Evolutionary conservation across 495 filamentous ascomycete species (phyloP), one percentile per base, ranked within the genome.

Genomic region (Penicillium crystallinum): DNA sequence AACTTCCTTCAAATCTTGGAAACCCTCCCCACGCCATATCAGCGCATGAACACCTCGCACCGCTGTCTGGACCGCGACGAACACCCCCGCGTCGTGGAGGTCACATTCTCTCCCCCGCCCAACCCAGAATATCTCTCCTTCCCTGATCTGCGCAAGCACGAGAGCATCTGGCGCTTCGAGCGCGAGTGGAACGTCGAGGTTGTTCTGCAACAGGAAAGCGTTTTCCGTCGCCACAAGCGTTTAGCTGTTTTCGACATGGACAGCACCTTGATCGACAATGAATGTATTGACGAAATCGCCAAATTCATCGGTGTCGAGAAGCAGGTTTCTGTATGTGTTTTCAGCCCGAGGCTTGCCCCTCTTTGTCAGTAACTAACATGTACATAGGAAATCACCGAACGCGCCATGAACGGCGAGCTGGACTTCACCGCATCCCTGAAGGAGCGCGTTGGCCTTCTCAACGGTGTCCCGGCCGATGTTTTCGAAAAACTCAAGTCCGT

Each of bases 181-280:
- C 77, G 81, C 25, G 87, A 91, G 67, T 93, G 88, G 88, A 89
- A 90, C 57, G 81, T 95, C 29, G 89, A 96, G 60, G 83, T 90
- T 9, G 81, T 86, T 9, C 72, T 95, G 44, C 85, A 90, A 64
- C 58, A 61, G 39, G 86, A 91, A 54, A 80, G 75, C 27, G 74
- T 89, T n/a, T 89, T 84, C 74, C 80, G 86, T 36, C 78, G 82
- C 19, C 79, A 91, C 64, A 87, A 89, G 63, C 83, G 88, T 2
- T 73, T 98, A 5, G 91, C 88, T 2, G 84, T 95, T 22, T 98
- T 98, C 59, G 93, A 98, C 64, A 98, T 98, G 93, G 93, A 98
- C 68, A 90, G 86, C 53, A 98, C 93, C 0, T 77, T 98, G 49
- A 97, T 98, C 58, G 82, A 91, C 51, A 90, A 98, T 63, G 93